Evolutionary conservation across 139 green algal genomes (phyloP), one percentile per base, ranked within the genome.

Genomic region (Chlorella sp.): DNA sequence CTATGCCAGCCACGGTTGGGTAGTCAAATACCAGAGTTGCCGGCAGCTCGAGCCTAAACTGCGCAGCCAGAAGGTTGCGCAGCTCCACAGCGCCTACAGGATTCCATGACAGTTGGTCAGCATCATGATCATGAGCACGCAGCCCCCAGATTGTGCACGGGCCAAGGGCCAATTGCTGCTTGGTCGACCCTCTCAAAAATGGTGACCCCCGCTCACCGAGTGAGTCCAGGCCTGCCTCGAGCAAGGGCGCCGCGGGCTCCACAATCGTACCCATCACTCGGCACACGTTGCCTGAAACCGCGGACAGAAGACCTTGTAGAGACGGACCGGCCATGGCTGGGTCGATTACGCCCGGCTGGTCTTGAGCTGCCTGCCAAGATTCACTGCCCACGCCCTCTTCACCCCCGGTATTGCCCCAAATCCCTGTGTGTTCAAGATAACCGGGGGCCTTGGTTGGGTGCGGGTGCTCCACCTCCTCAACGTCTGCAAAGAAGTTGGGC

Each of bases 1-100:
- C 84, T 57, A 92, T 21, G 53, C 30, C 57, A 15, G 75, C 60
- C 0, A 91, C 86, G 36, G 96, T 97, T 9, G 96, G 96, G 89
- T 97, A 95, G 93, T 99, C 96, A 89, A 98, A 99, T 16, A 97
- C 89, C 28, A 94, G 5, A 1, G 94, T 96, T 40, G 87, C 32
- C 24, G 92, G 88, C 48, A 95, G 87, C 36, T 91, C 91, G 24
- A 92, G 16, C 14, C 73, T 68, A n/a, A 93, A 90, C 15, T 61
- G 39, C 7, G 81, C 32, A 39, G 83, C 90, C 42, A 98, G 91
- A 0, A 90, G 91, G 88, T 97, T 96, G 32, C 94, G 91, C 88
- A 98, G 93, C 94, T 98, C 96, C 75, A 97, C 95, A 2, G 94
- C 34, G 7, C 71, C 71, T 78, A 34, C 71, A 71, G 22, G 11